These are phyloP conservation scores for Cutaneotrichosporon sp. DNA, from an alignment of 1,284 basidiomycete species.

Conservation along the genomic window DNA sequence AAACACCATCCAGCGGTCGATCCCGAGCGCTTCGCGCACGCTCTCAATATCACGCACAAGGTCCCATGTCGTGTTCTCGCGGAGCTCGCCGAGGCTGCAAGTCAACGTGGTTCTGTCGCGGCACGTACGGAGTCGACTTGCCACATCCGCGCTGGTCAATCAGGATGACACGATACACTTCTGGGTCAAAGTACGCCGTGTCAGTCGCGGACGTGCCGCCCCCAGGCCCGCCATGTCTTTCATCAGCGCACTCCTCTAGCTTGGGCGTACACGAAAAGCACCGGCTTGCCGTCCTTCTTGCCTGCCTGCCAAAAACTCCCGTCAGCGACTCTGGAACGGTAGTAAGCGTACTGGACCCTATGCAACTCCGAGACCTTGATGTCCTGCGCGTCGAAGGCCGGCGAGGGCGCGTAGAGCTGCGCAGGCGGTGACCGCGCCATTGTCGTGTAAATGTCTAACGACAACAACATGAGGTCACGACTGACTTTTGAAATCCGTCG, in stretches of 20 bases:
- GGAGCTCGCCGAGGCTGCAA: conserved; percentile 65
- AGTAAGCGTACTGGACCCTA: conserved; percentile 59
- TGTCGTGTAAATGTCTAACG: not conserved
- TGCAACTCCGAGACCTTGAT: conserved; percentile 74
- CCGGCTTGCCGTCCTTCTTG: conserved; percentile 68
- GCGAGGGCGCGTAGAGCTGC: not conserved
- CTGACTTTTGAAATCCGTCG: too few relatives aligned
- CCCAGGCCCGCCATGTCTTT: conserved; percentile 33
- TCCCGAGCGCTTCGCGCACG: conserved; percentile 63
- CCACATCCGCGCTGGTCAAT: conserved; percentile 81
- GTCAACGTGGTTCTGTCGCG: too few relatives aligned
- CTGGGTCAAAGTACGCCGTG: conserved; percentile 72
- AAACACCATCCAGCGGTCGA: conserved; percentile 88
- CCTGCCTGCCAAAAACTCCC: conserved; percentile 72
- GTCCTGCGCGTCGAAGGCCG: conserved; percentile 58
- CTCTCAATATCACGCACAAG: conserved; percentile 84
- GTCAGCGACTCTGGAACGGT: not conserved
- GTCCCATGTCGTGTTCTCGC: conserved; percentile 92
- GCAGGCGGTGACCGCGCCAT: not conserved
- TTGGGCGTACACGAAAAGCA: conserved; percentile 60
- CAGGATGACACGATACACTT: conserved; percentile 63
- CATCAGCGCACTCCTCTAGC: not conserved
- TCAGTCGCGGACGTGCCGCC: conserved; percentile 51
- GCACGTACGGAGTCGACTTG: conserved; percentile 66
- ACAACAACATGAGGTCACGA: too few relatives aligned